Evolutionary conservation across 495 filamentous ascomycete species (phyloP).

Genomic region (Aspergillus haitiensis): DNA sequence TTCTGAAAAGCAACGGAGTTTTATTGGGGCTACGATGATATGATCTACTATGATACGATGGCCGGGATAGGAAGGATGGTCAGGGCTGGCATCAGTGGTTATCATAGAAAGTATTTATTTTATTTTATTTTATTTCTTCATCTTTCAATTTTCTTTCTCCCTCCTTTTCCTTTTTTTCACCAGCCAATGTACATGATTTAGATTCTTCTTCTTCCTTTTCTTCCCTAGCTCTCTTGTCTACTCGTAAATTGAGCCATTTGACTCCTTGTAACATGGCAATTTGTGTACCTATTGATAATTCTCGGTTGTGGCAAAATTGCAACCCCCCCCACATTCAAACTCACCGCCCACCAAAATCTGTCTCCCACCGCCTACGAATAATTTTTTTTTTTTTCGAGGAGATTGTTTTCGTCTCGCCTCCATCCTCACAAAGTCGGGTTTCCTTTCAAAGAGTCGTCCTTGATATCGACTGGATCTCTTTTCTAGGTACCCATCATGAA

Average conservation of each 20-base stretch:
- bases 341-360: slow-evolving; percentile 45
- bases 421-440: slow-evolving; percentile 13
- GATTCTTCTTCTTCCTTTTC: neutral
- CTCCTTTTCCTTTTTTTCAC: slow-evolving; percentile 9
- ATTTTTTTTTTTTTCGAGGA: slow-evolving; percentile 26
- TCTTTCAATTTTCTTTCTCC: too few species aligned
- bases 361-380: slow-evolving; percentile 28
- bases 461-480: slow-evolving; percentile 27
- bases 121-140: too few species aligned
- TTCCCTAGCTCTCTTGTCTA: too few species aligned
- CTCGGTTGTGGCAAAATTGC: slow-evolving; percentile 19
- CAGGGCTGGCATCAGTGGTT: slow-evolving; percentile 29
- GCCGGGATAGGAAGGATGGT: slow-evolving; percentile 24
- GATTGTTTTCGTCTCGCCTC: slow-evolving; percentile 14
- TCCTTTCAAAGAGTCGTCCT: slow-evolving; percentile 23
- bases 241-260: neutral
- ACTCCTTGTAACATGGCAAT: neutral
- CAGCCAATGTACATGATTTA: slow-evolving; percentile 30
- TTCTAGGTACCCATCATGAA: slow-evolving; percentile 56
- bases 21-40: slow-evolving; percentile 30
- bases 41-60: slow-evolving; percentile 26
- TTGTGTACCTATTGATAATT: neutral
- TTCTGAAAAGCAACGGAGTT: slow-evolving; percentile 37
- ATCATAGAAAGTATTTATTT: slow-evolving; percentile 20
- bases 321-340: slow-evolving; percentile 29